Percentiles rank a stretch among this genome's conserved stretches.
phyloP scores from a whole-genome alignment of 805 yeast species.

The Kregervanrija pseudodelftensis region DNA sequence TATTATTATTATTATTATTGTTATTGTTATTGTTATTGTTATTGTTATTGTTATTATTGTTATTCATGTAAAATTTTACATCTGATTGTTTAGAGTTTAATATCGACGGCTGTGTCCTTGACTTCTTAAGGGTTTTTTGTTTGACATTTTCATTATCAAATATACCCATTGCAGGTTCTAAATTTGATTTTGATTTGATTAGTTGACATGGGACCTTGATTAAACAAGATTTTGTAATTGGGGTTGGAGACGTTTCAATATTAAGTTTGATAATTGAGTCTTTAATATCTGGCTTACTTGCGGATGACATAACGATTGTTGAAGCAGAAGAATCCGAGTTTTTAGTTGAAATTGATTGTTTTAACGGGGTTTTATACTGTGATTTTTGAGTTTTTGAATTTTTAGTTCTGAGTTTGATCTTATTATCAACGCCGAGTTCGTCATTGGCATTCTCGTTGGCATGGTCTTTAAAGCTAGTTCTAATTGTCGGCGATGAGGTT shows the following conservation, averaged over 20 bases:
- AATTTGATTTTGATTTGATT: constrained; percentile 19
- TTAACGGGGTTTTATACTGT: background rate
- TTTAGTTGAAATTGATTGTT: background rate
- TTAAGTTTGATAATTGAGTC: constrained; percentile 2
- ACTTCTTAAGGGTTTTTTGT: constrained; percentile 1
- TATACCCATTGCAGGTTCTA: constrained; percentile 28
- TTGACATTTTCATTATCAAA: constrained; percentile 16
- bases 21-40: background rate
- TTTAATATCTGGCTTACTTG: constrained; percentile 13
- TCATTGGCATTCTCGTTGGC: background rate
- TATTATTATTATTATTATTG: background rate
- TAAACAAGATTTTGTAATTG: constrained; percentile 22
- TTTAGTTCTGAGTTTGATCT: background rate
- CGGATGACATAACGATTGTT: constrained; percentile 24
- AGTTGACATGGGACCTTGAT: constrained; percentile 22
- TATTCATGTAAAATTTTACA: too few species aligned
- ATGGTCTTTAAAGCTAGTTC: background rate
- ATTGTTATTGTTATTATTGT: background rate
- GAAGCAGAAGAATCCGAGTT: constrained; percentile 27
- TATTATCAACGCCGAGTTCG: background rate
- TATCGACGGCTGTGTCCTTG: background rate
- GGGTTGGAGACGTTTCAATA: constrained; percentile 26
- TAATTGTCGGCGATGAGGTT: too few species aligned
- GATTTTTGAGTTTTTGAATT: background rate
- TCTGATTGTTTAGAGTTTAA: too few species aligned